A percentile compares a stretch with the other conserved stretches of the same genome.
Conservation (phyloP, 2,329 filamentous ascomycete species). For the Aspergillus transmontanensis region DNA sequence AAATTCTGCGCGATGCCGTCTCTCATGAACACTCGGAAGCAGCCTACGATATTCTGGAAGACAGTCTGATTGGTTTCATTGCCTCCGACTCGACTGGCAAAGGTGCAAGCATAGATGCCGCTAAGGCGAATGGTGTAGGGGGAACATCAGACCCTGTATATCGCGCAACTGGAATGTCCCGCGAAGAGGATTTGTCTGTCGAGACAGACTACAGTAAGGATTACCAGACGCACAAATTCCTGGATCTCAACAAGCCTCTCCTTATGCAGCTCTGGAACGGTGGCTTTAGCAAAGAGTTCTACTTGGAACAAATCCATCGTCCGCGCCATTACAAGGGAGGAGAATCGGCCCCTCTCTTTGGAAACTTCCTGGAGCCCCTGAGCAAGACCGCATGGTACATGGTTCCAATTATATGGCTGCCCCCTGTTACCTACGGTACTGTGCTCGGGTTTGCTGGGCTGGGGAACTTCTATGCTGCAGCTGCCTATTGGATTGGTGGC, state of each 20-base stretch:
- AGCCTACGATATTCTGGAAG: slow-evolving; percentile 94
- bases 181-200: slow-evolving; percentile 79
- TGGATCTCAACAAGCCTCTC: slow-evolving; percentile 83
- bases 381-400: slow-evolving; percentile 95
- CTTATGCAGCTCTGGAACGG: slow-evolving; percentile 86
- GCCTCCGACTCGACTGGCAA: slow-evolving; percentile 60
- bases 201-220: slow-evolving; percentile 78
- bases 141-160: slow-evolving; percentile 40
- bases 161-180: slow-evolving; percentile 79
- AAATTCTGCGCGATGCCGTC: slow-evolving; percentile 77
- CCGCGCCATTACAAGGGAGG: slow-evolving; percentile 95
- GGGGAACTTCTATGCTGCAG: slow-evolving; percentile 49
- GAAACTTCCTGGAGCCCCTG: slow-evolving; percentile 97
- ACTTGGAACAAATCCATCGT: slow-evolving; percentile 92
- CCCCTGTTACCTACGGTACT: slow-evolving; percentile 74
- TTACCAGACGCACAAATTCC: slow-evolving; percentile 89
- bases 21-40: slow-evolving; percentile 88
- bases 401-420: slow-evolving; percentile 81
- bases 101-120: slow-evolving; percentile 37
- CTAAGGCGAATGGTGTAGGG: slow-evolving; percentile 30
- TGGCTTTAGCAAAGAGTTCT: slow-evolving; percentile 92
- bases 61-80: slow-evolving; percentile 81
- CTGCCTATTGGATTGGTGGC: slow-evolving; percentile 69
- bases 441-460: slow-evolving; percentile 67
- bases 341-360: slow-evolving; percentile 88